Percentiles rank a stretch among this genome's conserved stretches.
Conservation (phyloP, 768 basidiomycete species). For the Plicaturopsis crispa region DNA sequence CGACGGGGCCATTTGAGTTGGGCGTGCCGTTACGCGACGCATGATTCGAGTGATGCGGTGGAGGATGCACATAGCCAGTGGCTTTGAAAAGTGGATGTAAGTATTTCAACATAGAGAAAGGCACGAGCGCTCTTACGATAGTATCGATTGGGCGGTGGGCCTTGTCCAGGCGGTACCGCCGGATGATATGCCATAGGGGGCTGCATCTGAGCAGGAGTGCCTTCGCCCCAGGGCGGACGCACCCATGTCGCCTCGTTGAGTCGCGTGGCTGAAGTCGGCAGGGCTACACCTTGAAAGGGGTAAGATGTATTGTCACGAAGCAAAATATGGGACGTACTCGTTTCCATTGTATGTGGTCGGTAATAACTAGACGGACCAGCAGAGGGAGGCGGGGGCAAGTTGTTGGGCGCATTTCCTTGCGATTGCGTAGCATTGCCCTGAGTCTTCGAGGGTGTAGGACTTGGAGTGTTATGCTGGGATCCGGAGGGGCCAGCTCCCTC, state of each 20-base stretch:
- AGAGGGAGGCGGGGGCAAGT: slow-evolving; percentile 25
- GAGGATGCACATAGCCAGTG: too few relatives aligned
- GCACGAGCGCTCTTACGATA: too few relatives aligned
- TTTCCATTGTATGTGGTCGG: slow-evolving; percentile 50
- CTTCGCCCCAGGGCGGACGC: slow-evolving; percentile 27
- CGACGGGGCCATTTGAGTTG: too few relatives aligned
- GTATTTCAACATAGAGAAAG: too few relatives aligned
- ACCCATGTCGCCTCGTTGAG: slow-evolving; percentile 34
- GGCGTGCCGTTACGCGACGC: too few relatives aligned
- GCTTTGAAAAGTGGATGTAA: too few relatives aligned
- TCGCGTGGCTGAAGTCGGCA: slow-evolving; percentile 49
- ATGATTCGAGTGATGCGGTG: too few relatives aligned
- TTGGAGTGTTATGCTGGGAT: slow-evolving; percentile 43
- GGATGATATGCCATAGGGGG: slow-evolving; percentile 28
- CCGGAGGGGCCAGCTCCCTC: slow-evolving; percentile 26
- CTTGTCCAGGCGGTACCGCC: slow-evolving; percentile 26
- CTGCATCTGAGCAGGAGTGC: slow-evolving; percentile 22
- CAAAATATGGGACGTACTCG: slow-evolving; percentile 23
- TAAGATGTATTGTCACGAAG: not conserved
- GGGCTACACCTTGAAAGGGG: slow-evolving; percentile 20
- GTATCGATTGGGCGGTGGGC: slow-evolving; percentile 36
- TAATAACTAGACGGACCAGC: slow-evolving; percentile 52
- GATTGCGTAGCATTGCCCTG: slow-evolving; percentile 34
- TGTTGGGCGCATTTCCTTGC: slow-evolving; percentile 14
- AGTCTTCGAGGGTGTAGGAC: slow-evolving; percentile 34